A percentile compares a stretch with the other conserved stretches of the same genome.
Conservation (phyloP, 495 filamentous ascomycete genomes). For the Umbilicaria muhlenbergii region DNA sequence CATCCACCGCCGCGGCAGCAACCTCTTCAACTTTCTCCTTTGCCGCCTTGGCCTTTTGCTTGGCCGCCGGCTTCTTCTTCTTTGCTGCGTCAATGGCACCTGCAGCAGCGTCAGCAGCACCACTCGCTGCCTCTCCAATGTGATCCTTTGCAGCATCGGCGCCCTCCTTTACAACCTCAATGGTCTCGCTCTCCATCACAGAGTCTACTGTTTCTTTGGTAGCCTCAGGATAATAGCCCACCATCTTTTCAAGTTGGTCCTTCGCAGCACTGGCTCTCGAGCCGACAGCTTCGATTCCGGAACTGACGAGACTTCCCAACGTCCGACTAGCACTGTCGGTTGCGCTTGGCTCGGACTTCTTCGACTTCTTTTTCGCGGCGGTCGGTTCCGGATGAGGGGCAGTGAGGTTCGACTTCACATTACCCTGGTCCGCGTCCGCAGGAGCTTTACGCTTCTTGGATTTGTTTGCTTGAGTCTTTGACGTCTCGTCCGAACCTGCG, state of each 20-base stretch:
- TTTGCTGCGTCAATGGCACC: neutral
- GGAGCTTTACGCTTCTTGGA: slow-evolving; percentile 13
- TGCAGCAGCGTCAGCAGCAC: too few relatives aligned
- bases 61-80: slow-evolving; percentile 9
- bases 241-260: too few relatives aligned
- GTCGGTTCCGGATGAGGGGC: slow-evolving; percentile 6
- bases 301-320: too few relatives aligned
- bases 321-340: neutral
- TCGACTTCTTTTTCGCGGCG: slow-evolving; percentile 6
- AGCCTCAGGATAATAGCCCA: too few relatives aligned
- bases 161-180: too few relatives aligned
- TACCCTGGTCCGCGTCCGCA: slow-evolving; percentile 2
- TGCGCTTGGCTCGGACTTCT: slow-evolving; percentile 4
- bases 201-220: too few relatives aligned
- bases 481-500: too few relatives aligned
- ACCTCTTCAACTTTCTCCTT: slow-evolving; percentile 14
- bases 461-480: slow-evolving; percentile 1
- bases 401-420: slow-evolving; percentile 3
- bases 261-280: too few relatives aligned
- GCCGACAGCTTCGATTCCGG: too few relatives aligned
- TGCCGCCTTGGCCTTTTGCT: slow-evolving; percentile 10
- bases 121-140: too few relatives aligned
- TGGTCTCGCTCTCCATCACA: too few relatives aligned
- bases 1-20: slow-evolving; percentile 9
- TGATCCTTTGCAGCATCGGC: slow-evolving; percentile 4